phyloP scores from a whole-genome alignment of 192 early-diverging fungal species.

The Coemansia sp. region DNA sequence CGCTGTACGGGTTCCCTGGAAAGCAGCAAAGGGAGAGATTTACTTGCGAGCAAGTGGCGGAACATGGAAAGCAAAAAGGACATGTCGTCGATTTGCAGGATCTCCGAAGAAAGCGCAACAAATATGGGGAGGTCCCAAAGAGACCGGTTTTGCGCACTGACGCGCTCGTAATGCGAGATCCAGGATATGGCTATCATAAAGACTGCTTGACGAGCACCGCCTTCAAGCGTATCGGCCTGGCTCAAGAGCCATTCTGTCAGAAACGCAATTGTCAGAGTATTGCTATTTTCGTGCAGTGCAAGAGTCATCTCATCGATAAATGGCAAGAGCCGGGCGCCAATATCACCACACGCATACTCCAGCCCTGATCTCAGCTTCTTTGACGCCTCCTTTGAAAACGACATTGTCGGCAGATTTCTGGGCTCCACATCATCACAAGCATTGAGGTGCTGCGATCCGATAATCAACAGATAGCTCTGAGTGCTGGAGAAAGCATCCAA shows the following conservation, averaged over 20 bases:
- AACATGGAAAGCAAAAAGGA: conserved; percentile 33
- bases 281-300: background rate
- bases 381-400: background rate
- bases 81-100: conserved; percentile 41
- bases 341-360: conserved; percentile 12
- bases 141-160: conserved; percentile 10
- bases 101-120: conserved; percentile 20
- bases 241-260: conserved; percentile 35
- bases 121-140: conserved; percentile 35
- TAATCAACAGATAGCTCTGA: conserved; percentile 11
- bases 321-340: conserved; percentile 17
- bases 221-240: background rate
- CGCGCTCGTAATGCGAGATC: conserved; percentile 33
- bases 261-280: background rate
- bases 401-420: background rate
- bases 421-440: background rate
- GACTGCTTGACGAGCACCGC: conserved; percentile 14
- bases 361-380: conserved; percentile 11
- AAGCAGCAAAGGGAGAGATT: conserved; percentile 12
- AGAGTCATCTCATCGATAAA: conserved; percentile 14
- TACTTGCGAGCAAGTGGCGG: conserved; percentile 33
- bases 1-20: conserved; percentile 12
- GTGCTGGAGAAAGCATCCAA: background rate
- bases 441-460: background rate
- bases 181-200: conserved; percentile 28